Base-by-base conservation (phyloP, 495 filamentous ascomycete species). In the Diplogelasinospora grovesii region DNA sequence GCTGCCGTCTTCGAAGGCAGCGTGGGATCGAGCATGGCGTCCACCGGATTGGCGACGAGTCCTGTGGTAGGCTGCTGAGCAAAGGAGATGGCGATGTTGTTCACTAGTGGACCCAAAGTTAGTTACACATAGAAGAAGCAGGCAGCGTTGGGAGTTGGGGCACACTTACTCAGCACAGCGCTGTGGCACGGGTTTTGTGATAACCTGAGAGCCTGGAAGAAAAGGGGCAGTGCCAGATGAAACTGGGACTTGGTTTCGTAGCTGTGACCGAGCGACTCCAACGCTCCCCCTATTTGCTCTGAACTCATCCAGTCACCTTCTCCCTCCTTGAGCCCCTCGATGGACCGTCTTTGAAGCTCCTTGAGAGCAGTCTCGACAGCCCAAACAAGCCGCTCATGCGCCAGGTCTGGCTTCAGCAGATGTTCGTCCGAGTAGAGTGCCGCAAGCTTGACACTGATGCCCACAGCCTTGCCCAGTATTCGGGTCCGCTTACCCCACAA, bases 171-270 rank as follows among this genome's bases (percentile, higher is more conserved):
- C 38, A 96, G 63, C 13, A 84, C 70, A 30, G 86, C 85, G 21
- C 82, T 76, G 46, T 77, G 74, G 36, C 74, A 77, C 25, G 61
- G 71, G n/a, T 65, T 55, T 3, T 84, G 78, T 53, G 86, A 93
- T 18, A 90, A 54, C 21, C 78, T 65, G 27, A 95, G 65, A 2
- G 89, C 84, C 47, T 89, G 89, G 47, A 97, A 72, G 57, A 85
- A 94, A 24, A 97, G 68, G n/a, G 90, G 89, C 20, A 86, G 73
- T 11, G 92, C 84, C 6, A 95, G 78, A 42, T 86, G 84, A 46
- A 83, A 74, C 43, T 81, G 74, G 36, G 80, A 68, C 50, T 77
- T 78, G 30, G 65, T 64, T 43, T 78, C 74, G 62, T 94, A 96
- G 46, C 77, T 76, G 20, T 75, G 65, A 14, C 74, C 90, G 18